phyloP scores from a whole-genome alignment of 2,329 filamentous ascomycete species.

The Sporothrix variecibatus region DNA sequence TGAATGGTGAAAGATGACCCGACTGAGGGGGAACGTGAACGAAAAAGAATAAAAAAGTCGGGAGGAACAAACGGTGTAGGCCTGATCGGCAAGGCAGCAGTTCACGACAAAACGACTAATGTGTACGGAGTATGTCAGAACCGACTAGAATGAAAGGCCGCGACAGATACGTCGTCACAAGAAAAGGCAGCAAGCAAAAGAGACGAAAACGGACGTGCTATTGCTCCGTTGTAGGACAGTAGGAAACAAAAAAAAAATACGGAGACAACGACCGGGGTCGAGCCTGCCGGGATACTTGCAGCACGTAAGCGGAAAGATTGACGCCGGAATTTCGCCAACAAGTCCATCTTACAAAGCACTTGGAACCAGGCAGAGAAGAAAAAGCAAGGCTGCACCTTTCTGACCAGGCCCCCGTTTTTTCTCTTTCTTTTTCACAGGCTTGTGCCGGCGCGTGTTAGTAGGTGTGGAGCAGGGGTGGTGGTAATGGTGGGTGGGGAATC shows the following conservation, averaged over 20 bases:
- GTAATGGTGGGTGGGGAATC: background rate
- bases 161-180: background rate
- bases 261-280: background rate
- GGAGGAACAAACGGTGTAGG: background rate
- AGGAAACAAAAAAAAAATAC: background rate
- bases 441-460: slow-evolving; percentile 4
- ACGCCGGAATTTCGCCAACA: background rate
- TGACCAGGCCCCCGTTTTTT: background rate
- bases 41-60: background rate
- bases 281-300: background rate
- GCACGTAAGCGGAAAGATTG: background rate
- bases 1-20: background rate
- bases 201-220: slow-evolving; percentile 6
- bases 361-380: background rate
- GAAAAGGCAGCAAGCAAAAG: background rate
- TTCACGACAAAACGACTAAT: background rate
- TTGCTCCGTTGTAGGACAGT: background rate
- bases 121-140: background rate
- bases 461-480: slow-evolving; percentile 10
- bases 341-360: slow-evolving; percentile 2
- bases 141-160: background rate
- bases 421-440: background rate
- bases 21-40: background rate
- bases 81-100: slow-evolving; percentile 21
- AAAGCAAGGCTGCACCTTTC: slow-evolving; percentile 9